Evolutionary conservation across 805 yeast genomes (phyloP).

Genomic region (Metschnikowia anglica): DNA sequence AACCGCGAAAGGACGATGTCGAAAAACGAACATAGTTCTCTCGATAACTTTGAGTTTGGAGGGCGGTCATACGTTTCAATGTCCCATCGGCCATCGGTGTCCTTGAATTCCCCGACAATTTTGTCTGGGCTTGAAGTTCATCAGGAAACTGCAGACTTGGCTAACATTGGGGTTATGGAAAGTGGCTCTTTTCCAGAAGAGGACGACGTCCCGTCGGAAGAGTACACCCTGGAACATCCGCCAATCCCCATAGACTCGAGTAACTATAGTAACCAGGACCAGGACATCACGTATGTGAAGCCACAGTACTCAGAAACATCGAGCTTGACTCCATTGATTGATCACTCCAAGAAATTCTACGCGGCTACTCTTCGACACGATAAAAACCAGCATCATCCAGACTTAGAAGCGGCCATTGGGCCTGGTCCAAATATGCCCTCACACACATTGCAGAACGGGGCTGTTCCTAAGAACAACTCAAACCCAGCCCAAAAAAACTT

Average conservation of each 20-base stretch:
- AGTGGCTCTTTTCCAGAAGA: constrained; percentile 16
- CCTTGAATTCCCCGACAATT: constrained; percentile 42
- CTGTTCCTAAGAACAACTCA: neutral
- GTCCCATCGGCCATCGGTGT: constrained; percentile 28
- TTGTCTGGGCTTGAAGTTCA: constrained; percentile 51
- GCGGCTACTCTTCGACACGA: constrained; percentile 7
- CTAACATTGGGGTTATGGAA: constrained; percentile 51
- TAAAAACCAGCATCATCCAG: neutral
- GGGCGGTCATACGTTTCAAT: constrained; percentile 43
- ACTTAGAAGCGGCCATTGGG: constrained; percentile 10
- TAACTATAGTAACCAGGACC: neutral
- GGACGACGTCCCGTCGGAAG: constrained; percentile 5
- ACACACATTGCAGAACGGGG: neutral
- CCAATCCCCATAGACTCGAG: constrained; percentile 24
- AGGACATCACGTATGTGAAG: constrained; percentile 2
- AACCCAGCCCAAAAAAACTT: constrained; percentile 8
- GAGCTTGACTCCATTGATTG: constrained; percentile 18
- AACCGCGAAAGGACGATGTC: constrained; percentile 1
- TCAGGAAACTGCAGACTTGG: constrained; percentile 56
- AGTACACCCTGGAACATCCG: constrained; percentile 21
- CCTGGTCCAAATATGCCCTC: constrained; percentile 14
- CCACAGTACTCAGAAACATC: constrained; percentile 7
- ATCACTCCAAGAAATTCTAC: constrained; percentile 10
- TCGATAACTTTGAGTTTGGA: constrained; percentile 27
- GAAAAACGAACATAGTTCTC: constrained; percentile 7